Conservation (phyloP, 805 yeast species). For the Candida easanensis region DNA sequence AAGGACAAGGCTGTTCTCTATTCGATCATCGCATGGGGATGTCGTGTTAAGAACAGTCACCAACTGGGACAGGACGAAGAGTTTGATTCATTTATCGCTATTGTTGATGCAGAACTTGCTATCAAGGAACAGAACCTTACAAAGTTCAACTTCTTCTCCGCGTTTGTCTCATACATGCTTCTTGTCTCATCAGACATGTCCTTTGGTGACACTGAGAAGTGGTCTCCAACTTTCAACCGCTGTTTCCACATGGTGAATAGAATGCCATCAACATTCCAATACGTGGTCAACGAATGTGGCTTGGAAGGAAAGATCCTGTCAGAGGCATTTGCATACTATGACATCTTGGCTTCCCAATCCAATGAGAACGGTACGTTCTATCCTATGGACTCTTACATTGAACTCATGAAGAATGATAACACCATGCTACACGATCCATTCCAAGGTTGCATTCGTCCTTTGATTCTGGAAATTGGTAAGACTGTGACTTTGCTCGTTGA, state of each 20-base stretch:
- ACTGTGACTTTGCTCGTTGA: slow-evolving; percentile 15
- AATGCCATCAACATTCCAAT: slow-evolving; percentile 23
- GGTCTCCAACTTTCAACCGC: slow-evolving; percentile 21
- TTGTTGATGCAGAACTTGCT: slow-evolving; percentile 19
- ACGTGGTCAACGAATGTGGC: slow-evolving; percentile 12
- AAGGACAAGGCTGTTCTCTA: slow-evolving; percentile 41
- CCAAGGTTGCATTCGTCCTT: slow-evolving; percentile 66
- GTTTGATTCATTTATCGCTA: slow-evolving; percentile 8
- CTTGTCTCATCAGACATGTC: slow-evolving; percentile 24
- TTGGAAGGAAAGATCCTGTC: slow-evolving; percentile 25
- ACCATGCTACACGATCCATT: slow-evolving; percentile 50
- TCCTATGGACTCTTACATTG: slow-evolving; percentile 21
- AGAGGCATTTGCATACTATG: slow-evolving; percentile 23
- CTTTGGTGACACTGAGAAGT: slow-evolving; percentile 23
- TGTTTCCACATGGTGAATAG: slow-evolving; percentile 19
- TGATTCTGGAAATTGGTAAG: slow-evolving; percentile 56
- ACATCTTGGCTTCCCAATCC: slow-evolving; percentile 26
- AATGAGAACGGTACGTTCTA: slow-evolving; percentile 30
- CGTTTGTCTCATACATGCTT: slow-evolving; percentile 20
- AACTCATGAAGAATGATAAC: slow-evolving; percentile 6
- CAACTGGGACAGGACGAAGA: slow-evolving; percentile 19
- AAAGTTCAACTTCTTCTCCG: slow-evolving; percentile 17
- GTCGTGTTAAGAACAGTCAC: slow-evolving; percentile 19
- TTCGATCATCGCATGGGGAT: slow-evolving; percentile 54
- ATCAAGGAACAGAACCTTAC: slow-evolving; percentile 22